phyloP scores from a whole-genome alignment of 2,329 filamentous ascomycete genomes.

The Apiospora malaysiana region DNA sequence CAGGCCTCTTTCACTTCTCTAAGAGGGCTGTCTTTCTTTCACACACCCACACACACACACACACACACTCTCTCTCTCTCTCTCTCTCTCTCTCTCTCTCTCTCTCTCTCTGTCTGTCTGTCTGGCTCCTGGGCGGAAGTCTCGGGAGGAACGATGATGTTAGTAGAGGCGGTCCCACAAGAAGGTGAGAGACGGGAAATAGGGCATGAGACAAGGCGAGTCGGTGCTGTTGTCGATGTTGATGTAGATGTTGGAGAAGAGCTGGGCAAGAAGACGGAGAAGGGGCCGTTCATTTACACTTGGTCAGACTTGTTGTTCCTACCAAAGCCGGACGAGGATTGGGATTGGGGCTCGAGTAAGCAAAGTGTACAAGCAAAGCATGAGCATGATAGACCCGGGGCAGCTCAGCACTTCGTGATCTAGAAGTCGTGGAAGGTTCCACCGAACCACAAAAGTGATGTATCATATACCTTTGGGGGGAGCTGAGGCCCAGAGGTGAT shows the following conservation, averaged over 20 bases:
- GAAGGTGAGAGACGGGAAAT: background rate
- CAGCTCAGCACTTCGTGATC: slow-evolving; percentile 9
- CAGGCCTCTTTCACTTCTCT: background rate
- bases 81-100: background rate
- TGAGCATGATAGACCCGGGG: slow-evolving; percentile 5
- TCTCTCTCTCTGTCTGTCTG: background rate
- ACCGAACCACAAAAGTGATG: slow-evolving; percentile 17
- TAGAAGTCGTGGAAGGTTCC: slow-evolving; percentile 14
- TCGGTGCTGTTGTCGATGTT: background rate
- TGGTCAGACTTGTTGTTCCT: background rate
- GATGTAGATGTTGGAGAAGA: background rate
- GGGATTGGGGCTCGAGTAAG: slow-evolving; percentile 14
- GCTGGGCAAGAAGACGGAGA: background rate
- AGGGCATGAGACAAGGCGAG: background rate
- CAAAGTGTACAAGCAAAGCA: background rate
- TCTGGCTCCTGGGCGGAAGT: background rate
- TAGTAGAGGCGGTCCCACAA: background rate
- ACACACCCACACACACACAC: no score
- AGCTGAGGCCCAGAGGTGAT: background rate
- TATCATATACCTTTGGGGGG: background rate
- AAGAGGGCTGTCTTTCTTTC: background rate
- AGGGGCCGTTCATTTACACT: slow-evolving; percentile 1
- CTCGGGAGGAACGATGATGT: background rate
- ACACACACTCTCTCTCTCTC: no score
- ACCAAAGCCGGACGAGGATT: background rate